A percentile compares a stretch with the other conserved stretches of the same genome.
These are phyloP conservation scores for Delonix regia DNA, from an alignment of 306 rosid species.

Conservation along the genomic window DNA sequence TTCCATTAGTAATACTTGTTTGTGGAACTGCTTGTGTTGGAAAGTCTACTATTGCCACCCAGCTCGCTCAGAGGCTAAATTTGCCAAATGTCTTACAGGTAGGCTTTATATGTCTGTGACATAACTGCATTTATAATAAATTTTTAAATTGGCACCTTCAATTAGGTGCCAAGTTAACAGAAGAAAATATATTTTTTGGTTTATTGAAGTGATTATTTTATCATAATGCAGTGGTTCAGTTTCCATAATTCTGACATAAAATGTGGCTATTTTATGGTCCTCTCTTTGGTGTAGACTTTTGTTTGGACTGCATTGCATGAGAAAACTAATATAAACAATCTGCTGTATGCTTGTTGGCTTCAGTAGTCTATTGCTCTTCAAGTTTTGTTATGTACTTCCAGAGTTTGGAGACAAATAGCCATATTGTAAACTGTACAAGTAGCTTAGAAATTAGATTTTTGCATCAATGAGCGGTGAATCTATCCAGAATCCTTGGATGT, in stretches of 20 bases:
- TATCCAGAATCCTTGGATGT: not conserved
- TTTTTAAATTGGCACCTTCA: not conserved
- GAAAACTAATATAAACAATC: not conserved
- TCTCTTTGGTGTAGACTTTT: not conserved
- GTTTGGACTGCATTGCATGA: not conserved
- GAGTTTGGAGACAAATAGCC: not conserved
- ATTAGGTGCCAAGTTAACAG: constrained; percentile 4
- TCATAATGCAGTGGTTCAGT: not conserved
- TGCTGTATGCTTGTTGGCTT: not conserved
- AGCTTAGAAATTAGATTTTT: not conserved
- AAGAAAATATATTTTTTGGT: not conserved
- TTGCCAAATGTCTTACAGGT: constrained; percentile 98
- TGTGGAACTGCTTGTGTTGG: constrained; percentile 99
- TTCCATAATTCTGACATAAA: constrained; percentile 4
- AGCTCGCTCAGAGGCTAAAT: constrained; percentile 94
- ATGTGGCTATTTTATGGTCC: not conserved
- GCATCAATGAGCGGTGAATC: not conserved
- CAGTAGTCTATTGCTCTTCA: not conserved
- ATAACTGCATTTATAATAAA: constrained; percentile 11
- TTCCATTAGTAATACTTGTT: constrained; percentile 91
- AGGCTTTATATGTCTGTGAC: constrained; percentile 20
- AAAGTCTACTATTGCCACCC: constrained; percentile 96
- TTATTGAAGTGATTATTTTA: not conserved
- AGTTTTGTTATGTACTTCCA: not conserved
- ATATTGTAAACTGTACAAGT: not conserved